Evolutionary conservation across 1,284 basidiomycete species (phyloP).

Genomic region (Sanguinoderma infundibulare): DNA sequence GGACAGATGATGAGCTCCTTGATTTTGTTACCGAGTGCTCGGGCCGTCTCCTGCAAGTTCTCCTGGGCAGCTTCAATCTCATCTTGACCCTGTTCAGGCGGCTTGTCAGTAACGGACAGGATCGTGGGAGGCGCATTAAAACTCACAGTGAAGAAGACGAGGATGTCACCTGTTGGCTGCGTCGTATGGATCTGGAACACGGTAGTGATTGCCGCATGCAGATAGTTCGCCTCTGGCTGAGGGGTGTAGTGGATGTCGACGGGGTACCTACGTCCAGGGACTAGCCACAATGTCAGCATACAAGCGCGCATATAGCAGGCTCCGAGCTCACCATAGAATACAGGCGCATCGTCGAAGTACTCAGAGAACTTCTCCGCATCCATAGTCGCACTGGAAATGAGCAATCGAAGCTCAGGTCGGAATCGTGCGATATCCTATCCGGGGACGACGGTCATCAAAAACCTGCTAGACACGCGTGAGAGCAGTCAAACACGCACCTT

Average conservation of each 20-base stretch:
- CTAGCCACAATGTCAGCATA: conserved; percentile 43
- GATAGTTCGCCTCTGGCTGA: conserved; percentile 97
- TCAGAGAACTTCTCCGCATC: conserved; percentile 96
- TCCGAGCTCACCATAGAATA: conserved; percentile 78
- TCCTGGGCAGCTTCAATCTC: conserved; percentile 98
- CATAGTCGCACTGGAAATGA: conserved; percentile 97
- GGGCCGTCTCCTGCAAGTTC: conserved; percentile 93
- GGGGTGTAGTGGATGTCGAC: conserved; percentile 99
- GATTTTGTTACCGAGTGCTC: conserved; percentile 95
- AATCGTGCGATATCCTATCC: conserved; percentile 94
- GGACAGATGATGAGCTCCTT: conserved; percentile 95
- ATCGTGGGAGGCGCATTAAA: background rate
- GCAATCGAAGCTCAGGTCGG: conserved; percentile 86
- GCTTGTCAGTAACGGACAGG: background rate
- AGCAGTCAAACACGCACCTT: conserved; percentile 70
- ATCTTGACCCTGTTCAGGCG: conserved; percentile 81
- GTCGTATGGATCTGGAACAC: conserved; percentile 99
- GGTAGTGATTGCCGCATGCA: conserved; percentile 98
- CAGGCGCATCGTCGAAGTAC: conserved; percentile 94
- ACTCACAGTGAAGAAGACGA: conserved; percentile 93
- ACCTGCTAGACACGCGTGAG: conserved; percentile 27
- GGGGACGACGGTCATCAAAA: conserved; percentile 21
- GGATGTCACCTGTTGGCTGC: conserved; percentile 97
- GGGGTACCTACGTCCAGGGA: conserved; percentile 96
- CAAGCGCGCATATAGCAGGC: background rate